Percentiles rank a stretch among this genome's conserved stretches.
phyloP scores from a whole-genome alignment of 805 yeast genomes.

The Kodamaea lidongshanica region DNA sequence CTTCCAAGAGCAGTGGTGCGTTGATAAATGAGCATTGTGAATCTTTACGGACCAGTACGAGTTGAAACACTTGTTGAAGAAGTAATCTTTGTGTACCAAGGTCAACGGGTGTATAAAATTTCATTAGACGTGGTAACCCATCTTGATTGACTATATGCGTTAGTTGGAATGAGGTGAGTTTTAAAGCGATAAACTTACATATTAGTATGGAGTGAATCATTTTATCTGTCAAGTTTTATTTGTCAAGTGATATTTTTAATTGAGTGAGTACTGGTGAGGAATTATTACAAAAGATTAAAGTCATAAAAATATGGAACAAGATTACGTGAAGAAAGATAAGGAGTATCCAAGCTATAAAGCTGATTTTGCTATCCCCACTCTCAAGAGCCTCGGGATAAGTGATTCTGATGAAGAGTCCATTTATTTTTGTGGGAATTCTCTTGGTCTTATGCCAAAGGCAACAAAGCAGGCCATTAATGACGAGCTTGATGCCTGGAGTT shows the following conservation, averaged over 20 bases:
- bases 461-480: slow-evolving; percentile 51
- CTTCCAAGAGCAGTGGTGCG: slow-evolving; percentile 74
- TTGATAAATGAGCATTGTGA: slow-evolving; percentile 84
- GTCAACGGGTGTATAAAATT: slow-evolving; percentile 90
- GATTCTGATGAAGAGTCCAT: slow-evolving; percentile 26
- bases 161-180: slow-evolving; percentile 11
- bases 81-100: slow-evolving; percentile 73
- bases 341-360: slow-evolving; percentile 34
- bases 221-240: slow-evolving; percentile 2
- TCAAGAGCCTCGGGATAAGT: slow-evolving; percentile 50
- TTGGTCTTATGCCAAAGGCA: slow-evolving; percentile 77
- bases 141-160: slow-evolving; percentile 66
- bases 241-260: too few relatives aligned
- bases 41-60: slow-evolving; percentile 64
- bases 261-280: too few relatives aligned
- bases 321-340: slow-evolving; percentile 42
- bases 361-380: slow-evolving; percentile 63
- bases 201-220: slow-evolving; percentile 88
- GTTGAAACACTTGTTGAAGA: slow-evolving; percentile 73
- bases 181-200: slow-evolving; percentile 41
- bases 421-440: slow-evolving; percentile 89
- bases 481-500: slow-evolving; percentile 80
- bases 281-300: too few relatives aligned
- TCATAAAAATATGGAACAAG: too few relatives aligned
- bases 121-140: slow-evolving; percentile 82